A percentile compares a stretch with the other conserved stretches of the same genome.
phyloP scores from a whole-genome alignment of 345 rosid species.

The Rhodamnia rubescens region DNA sequence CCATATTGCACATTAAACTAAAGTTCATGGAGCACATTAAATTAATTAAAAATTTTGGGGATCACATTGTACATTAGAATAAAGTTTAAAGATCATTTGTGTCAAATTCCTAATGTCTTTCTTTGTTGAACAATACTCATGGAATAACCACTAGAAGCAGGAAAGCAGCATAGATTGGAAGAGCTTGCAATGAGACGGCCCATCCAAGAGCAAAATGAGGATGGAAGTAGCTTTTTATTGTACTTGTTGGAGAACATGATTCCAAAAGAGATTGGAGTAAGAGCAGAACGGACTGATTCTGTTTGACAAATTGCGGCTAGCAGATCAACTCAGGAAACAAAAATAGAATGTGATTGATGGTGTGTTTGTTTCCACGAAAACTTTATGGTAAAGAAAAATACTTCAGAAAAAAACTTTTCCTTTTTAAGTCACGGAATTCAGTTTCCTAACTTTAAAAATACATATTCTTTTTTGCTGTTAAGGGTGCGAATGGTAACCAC shows the following conservation, averaged over 20 bases:
- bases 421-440: rapidly evolving
- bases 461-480: too few species aligned
- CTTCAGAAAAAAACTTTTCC: not conserved
- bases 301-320: not conserved
- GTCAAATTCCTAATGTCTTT: not conserved
- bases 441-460: not conserved
- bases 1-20: too few species aligned
- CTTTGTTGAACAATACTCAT: not conserved
- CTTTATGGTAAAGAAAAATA: not conserved
- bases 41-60: too few species aligned
- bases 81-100: too few species aligned
- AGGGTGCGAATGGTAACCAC: too few species aligned
- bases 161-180: too few species aligned
- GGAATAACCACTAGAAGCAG: not conserved
- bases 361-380: not conserved
- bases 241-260: not conserved
- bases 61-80: too few species aligned
- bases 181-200: too few species aligned
- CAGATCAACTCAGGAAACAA: not conserved
- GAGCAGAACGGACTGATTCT: not conserved
- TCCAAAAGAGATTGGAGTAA: not conserved
- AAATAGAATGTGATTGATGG: not conserved
- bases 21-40: too few species aligned
- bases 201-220: too few species aligned
- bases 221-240: too few species aligned